Percentiles rank a stretch among this genome's conserved stretches.
Conservation (phyloP, 139 green algal species). For the Chlorella sp. region DNA sequence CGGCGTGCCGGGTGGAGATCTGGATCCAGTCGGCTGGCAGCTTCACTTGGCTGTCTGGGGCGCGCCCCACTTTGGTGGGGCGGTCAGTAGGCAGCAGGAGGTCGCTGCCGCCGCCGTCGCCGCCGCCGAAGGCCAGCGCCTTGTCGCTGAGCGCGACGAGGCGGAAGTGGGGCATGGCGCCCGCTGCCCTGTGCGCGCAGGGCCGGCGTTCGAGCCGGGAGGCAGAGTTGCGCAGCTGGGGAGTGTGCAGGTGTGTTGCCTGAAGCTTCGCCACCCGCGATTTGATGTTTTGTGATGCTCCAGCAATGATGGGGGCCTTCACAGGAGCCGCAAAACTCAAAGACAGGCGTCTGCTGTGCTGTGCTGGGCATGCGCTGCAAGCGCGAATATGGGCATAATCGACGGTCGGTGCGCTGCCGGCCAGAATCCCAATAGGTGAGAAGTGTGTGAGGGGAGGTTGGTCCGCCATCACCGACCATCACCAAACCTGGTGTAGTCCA, state of each 20-base stretch:
- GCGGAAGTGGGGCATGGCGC: conserved; percentile 9
- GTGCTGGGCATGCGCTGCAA: too few species aligned
- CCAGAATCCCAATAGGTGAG: too few species aligned
- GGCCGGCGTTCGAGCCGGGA: neutral
- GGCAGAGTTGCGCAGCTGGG: neutral
- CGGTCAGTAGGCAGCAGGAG: neutral
- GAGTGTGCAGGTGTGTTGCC: neutral
- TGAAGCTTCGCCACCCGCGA: too few species aligned
- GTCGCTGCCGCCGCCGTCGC: neutral
- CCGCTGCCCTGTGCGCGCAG: neutral
- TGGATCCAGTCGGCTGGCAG: conserved; percentile 32
- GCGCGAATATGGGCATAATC: too few species aligned
- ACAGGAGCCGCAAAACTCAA: neutral
- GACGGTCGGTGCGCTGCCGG: too few species aligned
- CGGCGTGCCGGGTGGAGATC: conserved; percentile 1
- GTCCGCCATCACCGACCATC: too few species aligned
- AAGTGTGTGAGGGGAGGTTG: too few species aligned
- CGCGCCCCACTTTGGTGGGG: conserved; percentile 3
- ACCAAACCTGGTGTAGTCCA: too few species aligned
- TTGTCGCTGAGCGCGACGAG: neutral
- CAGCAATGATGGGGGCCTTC: neutral
- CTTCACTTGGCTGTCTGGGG: neutral
- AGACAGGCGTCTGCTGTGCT: neutral
- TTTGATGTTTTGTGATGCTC: neutral
- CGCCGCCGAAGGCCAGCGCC: neutral